These are phyloP conservation scores for Verticillium tricorpus DNA, from an alignment of 2,329 filamentous ascomycete genomes.

Conservation along the genomic window DNA sequence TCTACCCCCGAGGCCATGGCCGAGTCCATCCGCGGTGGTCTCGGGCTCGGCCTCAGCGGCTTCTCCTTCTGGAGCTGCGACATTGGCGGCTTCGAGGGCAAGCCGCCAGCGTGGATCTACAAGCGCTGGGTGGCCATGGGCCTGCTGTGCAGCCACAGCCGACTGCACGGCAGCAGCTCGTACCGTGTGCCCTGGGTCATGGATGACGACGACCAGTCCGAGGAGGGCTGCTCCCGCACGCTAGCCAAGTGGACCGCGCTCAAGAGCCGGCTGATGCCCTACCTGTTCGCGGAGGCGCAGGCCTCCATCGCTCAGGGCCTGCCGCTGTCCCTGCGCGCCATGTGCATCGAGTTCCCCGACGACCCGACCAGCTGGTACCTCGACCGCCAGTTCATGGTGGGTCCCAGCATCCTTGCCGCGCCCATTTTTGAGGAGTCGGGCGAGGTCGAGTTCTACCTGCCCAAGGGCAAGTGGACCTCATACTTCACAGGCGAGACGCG, in stretches of 20 bases:
- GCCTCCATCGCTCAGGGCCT: conserved; percentile 43
- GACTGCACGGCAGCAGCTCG: conserved; percentile 64
- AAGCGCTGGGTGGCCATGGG: conserved; percentile 78
- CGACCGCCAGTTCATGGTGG: conserved; percentile 73
- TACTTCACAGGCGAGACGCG: conserved; percentile 45
- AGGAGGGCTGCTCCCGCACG: conserved; percentile 48
- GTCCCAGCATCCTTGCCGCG: conserved; percentile 57
- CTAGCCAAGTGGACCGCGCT: conserved; percentile 43
- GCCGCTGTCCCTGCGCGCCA: conserved; percentile 58
- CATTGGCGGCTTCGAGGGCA: conserved; percentile 69
- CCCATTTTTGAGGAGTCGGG: conserved; percentile 61
- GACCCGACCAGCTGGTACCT: conserved; percentile 65
- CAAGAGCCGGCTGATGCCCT: conserved; percentile 49
- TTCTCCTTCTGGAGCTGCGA: conserved; percentile 68
- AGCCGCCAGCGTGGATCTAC: conserved; percentile 63
- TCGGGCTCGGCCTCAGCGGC: conserved; percentile 59
- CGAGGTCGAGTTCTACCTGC: conserved; percentile 62
- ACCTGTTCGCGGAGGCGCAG: conserved; percentile 40
- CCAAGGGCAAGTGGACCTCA: conserved; percentile 42
- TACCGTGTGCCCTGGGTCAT: conserved; percentile 75
- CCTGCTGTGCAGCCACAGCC: conserved; percentile 64
- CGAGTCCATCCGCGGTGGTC: conserved; percentile 62
- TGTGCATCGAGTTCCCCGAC: conserved; percentile 66
- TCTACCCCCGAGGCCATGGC: conserved; percentile 69
- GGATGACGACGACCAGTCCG: conserved; percentile 55